Conservation (phyloP, 1,284 basidiomycete species). For the Sporisorium iseilematis-ciliati region DNA sequence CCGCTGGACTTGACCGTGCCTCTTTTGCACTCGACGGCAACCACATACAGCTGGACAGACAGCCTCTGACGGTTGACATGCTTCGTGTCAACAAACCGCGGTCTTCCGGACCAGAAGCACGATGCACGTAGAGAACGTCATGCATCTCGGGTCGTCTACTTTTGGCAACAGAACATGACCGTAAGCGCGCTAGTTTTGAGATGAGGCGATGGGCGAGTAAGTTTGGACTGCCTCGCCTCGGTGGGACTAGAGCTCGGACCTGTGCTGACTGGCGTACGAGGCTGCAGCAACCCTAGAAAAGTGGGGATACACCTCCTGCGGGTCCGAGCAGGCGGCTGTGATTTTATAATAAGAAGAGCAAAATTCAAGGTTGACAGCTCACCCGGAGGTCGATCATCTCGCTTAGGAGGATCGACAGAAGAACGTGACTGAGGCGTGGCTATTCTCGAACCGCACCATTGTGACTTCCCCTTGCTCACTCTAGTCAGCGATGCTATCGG, state of each 20-base stretch:
- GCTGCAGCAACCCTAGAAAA: background rate
- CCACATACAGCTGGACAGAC: no score
- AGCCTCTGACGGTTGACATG: no score
- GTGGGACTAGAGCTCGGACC: background rate
- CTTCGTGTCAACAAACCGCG: constrained; percentile 1
- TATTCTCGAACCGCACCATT: background rate
- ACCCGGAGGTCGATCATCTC: constrained; percentile 6
- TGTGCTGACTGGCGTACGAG: background rate
- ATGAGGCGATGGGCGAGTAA: background rate
- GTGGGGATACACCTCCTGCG: background rate
- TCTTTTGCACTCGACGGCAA: no score
- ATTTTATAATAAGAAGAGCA: background rate
- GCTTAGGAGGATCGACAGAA: constrained; percentile 11
- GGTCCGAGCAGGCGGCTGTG: constrained; percentile 2
- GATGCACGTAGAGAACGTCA: background rate
- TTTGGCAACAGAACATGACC: background rate
- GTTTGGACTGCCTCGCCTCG: background rate
- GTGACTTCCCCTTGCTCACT: background rate
- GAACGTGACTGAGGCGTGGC: constrained; percentile 1
- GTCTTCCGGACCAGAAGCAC: background rate
- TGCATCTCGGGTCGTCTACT: constrained; percentile 4
- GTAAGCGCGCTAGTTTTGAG: background rate
- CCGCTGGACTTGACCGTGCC: no score
- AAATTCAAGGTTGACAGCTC: constrained; percentile 1
- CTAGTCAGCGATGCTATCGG: background rate